These are phyloP conservation scores for Blastocystis sp. DNA, from an alignment of 352 stramenopile genomes.

Conservation along the genomic window DNA sequence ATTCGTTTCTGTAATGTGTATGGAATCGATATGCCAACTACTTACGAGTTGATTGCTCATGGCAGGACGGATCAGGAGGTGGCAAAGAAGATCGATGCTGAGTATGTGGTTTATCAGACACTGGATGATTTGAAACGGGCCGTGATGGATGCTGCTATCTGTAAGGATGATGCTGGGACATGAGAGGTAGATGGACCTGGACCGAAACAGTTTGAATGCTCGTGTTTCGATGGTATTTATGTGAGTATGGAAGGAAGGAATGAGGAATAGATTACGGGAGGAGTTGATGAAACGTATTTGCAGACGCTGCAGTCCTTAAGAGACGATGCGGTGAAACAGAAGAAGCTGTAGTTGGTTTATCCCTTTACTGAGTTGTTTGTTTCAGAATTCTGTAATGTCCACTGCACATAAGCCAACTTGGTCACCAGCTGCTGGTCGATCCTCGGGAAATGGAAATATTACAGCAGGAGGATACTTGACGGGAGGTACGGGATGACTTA, in stretches of 20 bases:
- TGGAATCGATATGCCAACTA: conserved; percentile 97
- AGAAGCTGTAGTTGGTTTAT: conserved; percentile 73
- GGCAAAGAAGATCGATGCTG: conserved; percentile 85
- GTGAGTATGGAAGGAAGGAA: conserved; percentile 72
- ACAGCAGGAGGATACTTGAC: neutral
- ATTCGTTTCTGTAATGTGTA: conserved; percentile 99
- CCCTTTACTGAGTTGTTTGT: neutral
- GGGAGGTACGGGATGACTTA: neutral
- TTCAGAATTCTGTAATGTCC: neutral
- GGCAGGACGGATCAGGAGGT: conserved; percentile 89
- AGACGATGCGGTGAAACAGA: conserved; percentile 79
- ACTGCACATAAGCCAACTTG: conserved; percentile 9
- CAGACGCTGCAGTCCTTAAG: conserved; percentile 78
- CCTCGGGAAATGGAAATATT: neutral
- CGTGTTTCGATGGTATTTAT: conserved; percentile 93
- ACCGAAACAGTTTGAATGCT: conserved; percentile 86
- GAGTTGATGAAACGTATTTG: conserved; percentile 75
- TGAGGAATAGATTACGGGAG: conserved; percentile 15
- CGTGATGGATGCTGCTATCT: conserved; percentile 70
- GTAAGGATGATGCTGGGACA: neutral
- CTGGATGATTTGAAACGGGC: conserved; percentile 85
- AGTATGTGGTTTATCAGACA: conserved; percentile 89
- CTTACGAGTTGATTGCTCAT: conserved; percentile 93
- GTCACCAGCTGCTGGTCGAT: neutral
- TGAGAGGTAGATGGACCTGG: conserved; percentile 76